phyloP scores from a whole-genome alignment of 805 yeast genomes.

The Candida yuanshanica region DNA sequence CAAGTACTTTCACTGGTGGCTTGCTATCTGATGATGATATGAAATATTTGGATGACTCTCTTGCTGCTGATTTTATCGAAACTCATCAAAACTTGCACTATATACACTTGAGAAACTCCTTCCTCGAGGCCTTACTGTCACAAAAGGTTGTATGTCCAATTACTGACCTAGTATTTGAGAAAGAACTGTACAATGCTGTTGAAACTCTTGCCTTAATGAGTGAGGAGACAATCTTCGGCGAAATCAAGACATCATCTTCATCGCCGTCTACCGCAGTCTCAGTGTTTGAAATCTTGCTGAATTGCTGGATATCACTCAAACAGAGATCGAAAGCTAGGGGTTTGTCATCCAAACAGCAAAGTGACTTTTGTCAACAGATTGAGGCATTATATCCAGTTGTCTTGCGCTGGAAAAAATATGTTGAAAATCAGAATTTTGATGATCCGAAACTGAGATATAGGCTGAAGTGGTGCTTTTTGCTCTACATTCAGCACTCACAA shows the following conservation, averaged over 20 bases:
- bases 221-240: constrained; percentile 20
- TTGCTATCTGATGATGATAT: constrained; percentile 4
- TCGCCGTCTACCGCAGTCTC: constrained; percentile 19
- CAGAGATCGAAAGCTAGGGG: constrained; percentile 12
- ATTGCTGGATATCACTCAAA: constrained; percentile 32
- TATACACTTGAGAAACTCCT: constrained; percentile 31
- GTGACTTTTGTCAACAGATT: constrained; percentile 16
- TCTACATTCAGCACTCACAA: constrained; percentile 37
- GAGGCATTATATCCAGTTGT: constrained; percentile 34
- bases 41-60: constrained; percentile 13
- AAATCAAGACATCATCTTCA: not conserved
- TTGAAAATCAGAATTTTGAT: constrained; percentile 7
- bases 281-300: constrained; percentile 41
- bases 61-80: constrained; percentile 22
- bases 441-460: constrained; percentile 23
- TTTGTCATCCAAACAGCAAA: constrained; percentile 24
- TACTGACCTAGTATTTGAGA: constrained; percentile 35
- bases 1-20: constrained; percentile 23
- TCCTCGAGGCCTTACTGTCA: constrained; percentile 24
- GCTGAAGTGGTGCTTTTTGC: constrained; percentile 43
- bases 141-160: constrained; percentile 25
- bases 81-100: constrained; percentile 28
- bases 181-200: constrained; percentile 5
- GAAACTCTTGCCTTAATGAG: constrained; percentile 15
- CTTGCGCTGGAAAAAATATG: constrained; percentile 39